phyloP scores from a whole-genome alignment of 176 grass and related monocot genomes.

The Microstegium vimineum region DNA sequence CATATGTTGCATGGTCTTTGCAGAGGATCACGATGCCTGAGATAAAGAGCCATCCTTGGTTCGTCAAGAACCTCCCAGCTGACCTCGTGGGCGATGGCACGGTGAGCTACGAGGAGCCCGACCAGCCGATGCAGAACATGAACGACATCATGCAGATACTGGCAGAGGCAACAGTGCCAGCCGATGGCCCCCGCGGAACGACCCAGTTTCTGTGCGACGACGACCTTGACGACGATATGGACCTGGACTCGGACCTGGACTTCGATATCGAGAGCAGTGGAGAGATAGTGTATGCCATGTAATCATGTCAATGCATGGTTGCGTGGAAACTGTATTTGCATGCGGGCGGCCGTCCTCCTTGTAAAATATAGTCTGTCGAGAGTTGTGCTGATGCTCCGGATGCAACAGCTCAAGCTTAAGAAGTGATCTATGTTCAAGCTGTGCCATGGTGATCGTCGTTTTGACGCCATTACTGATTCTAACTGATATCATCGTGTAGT shows the following conservation, averaged over 20 bases:
- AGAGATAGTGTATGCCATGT: conserved; percentile 54
- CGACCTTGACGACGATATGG: conserved; percentile 57
- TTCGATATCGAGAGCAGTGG: conserved; percentile 58
- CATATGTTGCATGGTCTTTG: too few relatives aligned
- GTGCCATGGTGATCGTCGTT: neutral
- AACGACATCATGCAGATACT: conserved; percentile 79
- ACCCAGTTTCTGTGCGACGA: conserved; percentile 27
- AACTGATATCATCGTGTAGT: neutral
- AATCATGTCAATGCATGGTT: neutral
- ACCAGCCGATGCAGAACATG: conserved; percentile 68
- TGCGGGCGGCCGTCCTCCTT: neutral
- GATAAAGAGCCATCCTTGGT: too few relatives aligned
- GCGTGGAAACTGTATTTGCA: neutral
- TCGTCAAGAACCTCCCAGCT: conserved; percentile 59
- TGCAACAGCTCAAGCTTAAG: neutral
- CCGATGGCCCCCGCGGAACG: conserved; percentile 15
- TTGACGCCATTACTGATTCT: neutral
- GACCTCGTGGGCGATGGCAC: conserved; percentile 56
- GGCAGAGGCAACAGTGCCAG: conserved; percentile 59
- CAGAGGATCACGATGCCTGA: too few relatives aligned
- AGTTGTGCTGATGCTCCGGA: neutral
- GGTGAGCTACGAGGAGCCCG: too few relatives aligned
- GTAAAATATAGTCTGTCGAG: neutral
- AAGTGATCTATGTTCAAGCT: neutral
- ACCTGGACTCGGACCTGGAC: conserved; percentile 37